Conservation (phyloP, 352 stramenopile species). For the Globisporangium viniferum region DNA sequence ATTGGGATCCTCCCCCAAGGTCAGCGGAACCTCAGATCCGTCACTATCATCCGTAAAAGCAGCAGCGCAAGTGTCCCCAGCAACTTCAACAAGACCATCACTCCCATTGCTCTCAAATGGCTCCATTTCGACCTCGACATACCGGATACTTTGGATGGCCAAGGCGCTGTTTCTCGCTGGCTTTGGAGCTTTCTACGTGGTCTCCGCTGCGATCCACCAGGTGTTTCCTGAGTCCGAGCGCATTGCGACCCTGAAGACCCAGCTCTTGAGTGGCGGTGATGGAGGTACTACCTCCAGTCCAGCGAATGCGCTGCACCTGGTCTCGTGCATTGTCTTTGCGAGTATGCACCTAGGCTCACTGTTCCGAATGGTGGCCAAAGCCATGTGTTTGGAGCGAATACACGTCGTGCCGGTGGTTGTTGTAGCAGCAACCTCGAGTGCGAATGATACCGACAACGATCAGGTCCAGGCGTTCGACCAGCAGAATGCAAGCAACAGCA, state of each 20-base stretch:
- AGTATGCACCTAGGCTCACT: neutral
- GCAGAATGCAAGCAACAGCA: neutral
- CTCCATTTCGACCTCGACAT: neutral
- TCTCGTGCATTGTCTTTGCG: constrained; percentile 1
- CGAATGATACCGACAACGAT: neutral
- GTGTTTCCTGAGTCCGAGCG: neutral
- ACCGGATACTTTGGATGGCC: neutral
- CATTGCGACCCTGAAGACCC: neutral
- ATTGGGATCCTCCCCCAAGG: too few relatives aligned
- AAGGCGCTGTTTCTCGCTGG: constrained; percentile 1
- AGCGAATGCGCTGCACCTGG: neutral
- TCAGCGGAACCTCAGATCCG: neutral
- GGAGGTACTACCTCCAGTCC: too few relatives aligned
- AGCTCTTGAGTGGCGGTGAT: neutral
- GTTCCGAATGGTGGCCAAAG: neutral
- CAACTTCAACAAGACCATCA: neutral
- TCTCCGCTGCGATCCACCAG: neutral
- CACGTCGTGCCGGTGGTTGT: neutral
- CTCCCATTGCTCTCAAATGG: neutral
- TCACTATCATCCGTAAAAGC: neutral
- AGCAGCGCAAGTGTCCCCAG: neutral
- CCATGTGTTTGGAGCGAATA: neutral
- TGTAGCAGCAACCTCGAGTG: neutral
- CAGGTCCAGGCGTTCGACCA: constrained; percentile 1
- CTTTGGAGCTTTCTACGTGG: neutral